Evolutionary conservation across 176 grass and related monocot species (phyloP).

Genomic region (Rhynchospora breviuscula): DNA sequence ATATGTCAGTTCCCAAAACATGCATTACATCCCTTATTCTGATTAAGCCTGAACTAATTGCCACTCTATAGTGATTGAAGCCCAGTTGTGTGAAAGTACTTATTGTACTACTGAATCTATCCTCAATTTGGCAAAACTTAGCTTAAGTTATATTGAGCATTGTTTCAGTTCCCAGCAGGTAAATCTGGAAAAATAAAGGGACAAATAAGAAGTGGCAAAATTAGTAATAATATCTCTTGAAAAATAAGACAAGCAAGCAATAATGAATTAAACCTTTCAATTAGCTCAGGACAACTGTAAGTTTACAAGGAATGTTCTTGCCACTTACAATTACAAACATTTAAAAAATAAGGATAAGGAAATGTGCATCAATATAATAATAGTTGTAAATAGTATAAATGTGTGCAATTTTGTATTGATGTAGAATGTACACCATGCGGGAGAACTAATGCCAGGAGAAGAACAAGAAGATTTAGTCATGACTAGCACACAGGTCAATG

Average conservation of each 20-base stretch:
- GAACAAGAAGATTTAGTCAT: slow-evolving; percentile 94
- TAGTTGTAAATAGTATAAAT: neutral
- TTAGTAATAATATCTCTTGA: neutral
- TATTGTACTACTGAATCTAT: neutral
- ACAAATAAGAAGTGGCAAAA: neutral
- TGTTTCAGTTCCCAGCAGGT: neutral
- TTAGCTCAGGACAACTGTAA: neutral
- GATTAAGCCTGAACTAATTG: neutral
- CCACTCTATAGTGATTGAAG: neutral
- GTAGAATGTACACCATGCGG: slow-evolving; percentile 82
- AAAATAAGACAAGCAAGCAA: neutral
- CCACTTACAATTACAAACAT: neutral
- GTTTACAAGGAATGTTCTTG: neutral
- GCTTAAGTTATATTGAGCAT: neutral
- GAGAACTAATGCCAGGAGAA: slow-evolving; percentile 85
- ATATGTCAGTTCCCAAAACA: neutral
- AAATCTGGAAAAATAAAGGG: neutral
- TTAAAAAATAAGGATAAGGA: neutral
- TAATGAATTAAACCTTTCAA: neutral
- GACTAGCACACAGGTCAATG: slow-evolving; percentile 60
- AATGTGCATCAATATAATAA: neutral
- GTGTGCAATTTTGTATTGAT: slow-evolving; percentile 9
- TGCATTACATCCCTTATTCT: neutral
- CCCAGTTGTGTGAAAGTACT: neutral
- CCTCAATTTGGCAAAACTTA: neutral